Base-by-base conservation (phyloP, 2,329 filamentous ascomycete genomes). In the Fusarium subtropicale region DNA sequence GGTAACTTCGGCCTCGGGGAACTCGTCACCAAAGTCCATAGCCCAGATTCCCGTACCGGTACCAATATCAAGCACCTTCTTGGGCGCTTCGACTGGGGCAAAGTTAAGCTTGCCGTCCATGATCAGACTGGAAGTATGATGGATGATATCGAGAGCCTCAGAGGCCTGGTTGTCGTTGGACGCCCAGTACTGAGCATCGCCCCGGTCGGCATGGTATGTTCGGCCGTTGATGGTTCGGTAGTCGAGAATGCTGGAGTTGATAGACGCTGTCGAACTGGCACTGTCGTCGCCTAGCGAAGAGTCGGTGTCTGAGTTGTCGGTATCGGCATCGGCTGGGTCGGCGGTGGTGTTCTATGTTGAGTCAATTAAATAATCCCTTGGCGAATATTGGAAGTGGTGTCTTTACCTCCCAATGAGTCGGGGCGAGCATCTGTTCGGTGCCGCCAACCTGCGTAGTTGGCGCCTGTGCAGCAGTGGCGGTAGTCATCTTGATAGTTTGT, bases 1-100 rank as follows among this genome's bases (percentile, higher is more conserved):
- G 26, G 81, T 80, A 4, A 77, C 85, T 78, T 74, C 79, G 52
- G 75, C 82, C 64, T 79, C 73, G 5, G 84, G 84, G 36, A 82
- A 83, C n/a, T 81, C 68, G 54, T 85, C 75, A 67, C 80, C 76
- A 53, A 80, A 75, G 63, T 88, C 87, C 70, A 69, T 76, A 13
- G 86, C 83, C 86, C 85, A 87, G 45, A 86, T 71, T 0, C 68
- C 68, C 1, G 68, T 71, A 5, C 68, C 68, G 1, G 68, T 71
- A 6, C 68, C 68, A 10, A 71, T 52, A 7, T 71, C 68, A 1
- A 71, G 68, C 2, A 66, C 64, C 9, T 69, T 71, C 9, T 39
- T 31, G 2, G 59, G 20, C 1, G 24, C 9, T 2, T 64, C 24
- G 2, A 71, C 26, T 3, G 68, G 68, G 0, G 68, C 65, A 12